These are phyloP conservation scores for Paracorniculantispora psalliotae DNA, from an alignment of 2,329 filamentous ascomycete species.

Conservation along the genomic window DNA sequence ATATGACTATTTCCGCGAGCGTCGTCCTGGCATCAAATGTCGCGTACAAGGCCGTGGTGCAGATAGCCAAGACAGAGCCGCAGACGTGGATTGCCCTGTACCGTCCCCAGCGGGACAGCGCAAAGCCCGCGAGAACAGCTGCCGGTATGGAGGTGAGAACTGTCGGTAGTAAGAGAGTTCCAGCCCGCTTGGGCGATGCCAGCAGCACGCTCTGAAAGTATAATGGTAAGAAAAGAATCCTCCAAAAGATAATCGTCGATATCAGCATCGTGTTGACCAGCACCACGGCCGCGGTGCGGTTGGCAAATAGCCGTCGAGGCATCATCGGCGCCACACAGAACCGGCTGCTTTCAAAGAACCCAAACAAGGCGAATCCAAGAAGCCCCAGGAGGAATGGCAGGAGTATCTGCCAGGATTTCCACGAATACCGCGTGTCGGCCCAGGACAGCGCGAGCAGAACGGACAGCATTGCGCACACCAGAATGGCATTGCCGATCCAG, in stretches of 20 bases:
- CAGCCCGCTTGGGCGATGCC: background rate
- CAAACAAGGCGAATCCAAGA: constrained; percentile 29
- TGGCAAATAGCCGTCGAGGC: constrained; percentile 21
- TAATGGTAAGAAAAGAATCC: constrained; percentile 13
- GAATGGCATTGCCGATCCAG: constrained; percentile 33
- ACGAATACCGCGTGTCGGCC: constrained; percentile 13
- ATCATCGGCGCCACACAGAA: constrained; percentile 22
- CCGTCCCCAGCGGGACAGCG: constrained; percentile 20
- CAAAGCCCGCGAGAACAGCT: constrained; percentile 25
- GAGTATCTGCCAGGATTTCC: constrained; percentile 8
- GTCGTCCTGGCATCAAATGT: constrained; percentile 19
- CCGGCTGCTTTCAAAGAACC: constrained; percentile 28
- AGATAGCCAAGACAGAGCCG: constrained; percentile 27
- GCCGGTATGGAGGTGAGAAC: background rate
- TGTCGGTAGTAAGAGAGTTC: constrained; percentile 6
- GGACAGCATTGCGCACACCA: constrained; percentile 30
- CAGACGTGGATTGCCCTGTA: constrained; percentile 31
- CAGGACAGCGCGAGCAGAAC: constrained; percentile 16
- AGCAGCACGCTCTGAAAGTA: constrained; percentile 11
- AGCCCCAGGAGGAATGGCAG: constrained; percentile 34
- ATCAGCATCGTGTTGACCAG: constrained; percentile 6
- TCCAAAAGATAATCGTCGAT: background rate
- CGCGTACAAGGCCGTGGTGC: background rate
- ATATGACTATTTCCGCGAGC: constrained; percentile 32
- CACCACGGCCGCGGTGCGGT: constrained; percentile 1